Percentiles rank a stretch among this genome's conserved stretches.
These are phyloP conservation scores for Boletus nobilissimus DNA, from an alignment of 1,284 basidiomycete genomes.

Conservation along the genomic window DNA sequence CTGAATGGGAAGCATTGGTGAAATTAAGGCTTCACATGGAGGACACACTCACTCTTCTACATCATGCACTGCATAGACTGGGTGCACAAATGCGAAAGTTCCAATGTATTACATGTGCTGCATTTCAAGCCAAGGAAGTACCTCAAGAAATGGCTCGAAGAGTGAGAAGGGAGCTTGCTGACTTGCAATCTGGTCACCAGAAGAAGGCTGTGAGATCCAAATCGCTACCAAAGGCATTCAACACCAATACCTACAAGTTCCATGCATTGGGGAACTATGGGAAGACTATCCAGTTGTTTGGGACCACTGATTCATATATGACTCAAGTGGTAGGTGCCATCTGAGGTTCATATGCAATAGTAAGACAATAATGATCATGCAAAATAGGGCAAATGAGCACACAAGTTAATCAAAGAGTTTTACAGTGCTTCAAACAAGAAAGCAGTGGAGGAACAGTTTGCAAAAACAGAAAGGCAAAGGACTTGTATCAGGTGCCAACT, in stretches of 20 bases:
- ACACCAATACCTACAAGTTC: constrained; percentile 5
- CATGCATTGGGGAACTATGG: neutral
- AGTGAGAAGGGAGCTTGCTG: neutral
- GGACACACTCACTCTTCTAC: neutral
- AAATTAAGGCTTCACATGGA: neutral
- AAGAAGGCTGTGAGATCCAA: neutral
- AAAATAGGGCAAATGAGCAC: neutral
- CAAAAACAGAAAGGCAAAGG: neutral
- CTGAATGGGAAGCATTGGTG: neutral
- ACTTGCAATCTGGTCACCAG: neutral
- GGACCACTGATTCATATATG: constrained; percentile 9
- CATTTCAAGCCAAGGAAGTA: neutral
- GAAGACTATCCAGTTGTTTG: neutral
- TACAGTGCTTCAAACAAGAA: constrained; percentile 9
- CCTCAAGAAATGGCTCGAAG: neutral
- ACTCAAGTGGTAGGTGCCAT: constrained; percentile 10
- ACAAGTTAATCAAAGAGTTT: neutral
- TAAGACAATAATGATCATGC: neutral
- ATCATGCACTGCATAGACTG: neutral
- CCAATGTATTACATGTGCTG: neutral
- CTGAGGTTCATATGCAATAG: too few relatives aligned
- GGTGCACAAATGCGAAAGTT: neutral
- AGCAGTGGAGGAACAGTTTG: neutral
- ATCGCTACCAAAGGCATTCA: neutral
- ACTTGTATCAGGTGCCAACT: neutral